Evolutionary conservation across 192 early-diverging fungal species (phyloP).

Genomic region (Tieghemiomyces parasiticus): DNA sequence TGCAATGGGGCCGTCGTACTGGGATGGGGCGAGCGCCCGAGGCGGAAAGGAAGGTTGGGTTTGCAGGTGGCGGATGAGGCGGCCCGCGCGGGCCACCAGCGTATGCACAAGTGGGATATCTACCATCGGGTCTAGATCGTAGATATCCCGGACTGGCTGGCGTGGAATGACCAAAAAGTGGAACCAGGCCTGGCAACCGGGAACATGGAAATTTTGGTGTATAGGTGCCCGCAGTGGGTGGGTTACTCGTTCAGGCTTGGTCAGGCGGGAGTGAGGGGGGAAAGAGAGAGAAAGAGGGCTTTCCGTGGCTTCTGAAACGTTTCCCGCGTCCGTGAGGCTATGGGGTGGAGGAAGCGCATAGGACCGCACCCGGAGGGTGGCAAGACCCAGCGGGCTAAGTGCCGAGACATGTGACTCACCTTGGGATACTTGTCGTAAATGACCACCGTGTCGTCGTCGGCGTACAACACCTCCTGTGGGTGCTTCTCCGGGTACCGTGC

Average conservation of each 20-base stretch:
- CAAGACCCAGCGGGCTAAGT: background rate
- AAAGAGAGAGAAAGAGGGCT: background rate
- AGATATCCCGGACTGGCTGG: background rate
- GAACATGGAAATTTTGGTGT: background rate
- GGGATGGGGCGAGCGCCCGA: background rate
- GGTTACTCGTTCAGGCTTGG: background rate
- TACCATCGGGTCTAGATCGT: background rate
- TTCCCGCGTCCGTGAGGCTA: background rate
- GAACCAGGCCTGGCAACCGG: background rate
- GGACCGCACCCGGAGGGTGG: background rate
- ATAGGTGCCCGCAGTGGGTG: background rate
- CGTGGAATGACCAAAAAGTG: background rate
- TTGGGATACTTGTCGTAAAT: slow-evolving; percentile 6
- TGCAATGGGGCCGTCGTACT: background rate
- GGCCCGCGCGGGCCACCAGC: background rate
- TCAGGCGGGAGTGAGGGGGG: background rate
- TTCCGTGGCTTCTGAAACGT: background rate
- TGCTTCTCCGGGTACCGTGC: background rate
- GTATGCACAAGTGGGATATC: background rate
- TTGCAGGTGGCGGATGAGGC: background rate
- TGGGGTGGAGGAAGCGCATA: background rate
- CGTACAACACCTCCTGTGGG: background rate
- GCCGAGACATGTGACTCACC: background rate
- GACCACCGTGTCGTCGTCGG: background rate
- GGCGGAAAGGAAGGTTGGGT: background rate